Conservation (phyloP, 371 early-diverging fungal genomes). For the Ordospora pajunii region DNA sequence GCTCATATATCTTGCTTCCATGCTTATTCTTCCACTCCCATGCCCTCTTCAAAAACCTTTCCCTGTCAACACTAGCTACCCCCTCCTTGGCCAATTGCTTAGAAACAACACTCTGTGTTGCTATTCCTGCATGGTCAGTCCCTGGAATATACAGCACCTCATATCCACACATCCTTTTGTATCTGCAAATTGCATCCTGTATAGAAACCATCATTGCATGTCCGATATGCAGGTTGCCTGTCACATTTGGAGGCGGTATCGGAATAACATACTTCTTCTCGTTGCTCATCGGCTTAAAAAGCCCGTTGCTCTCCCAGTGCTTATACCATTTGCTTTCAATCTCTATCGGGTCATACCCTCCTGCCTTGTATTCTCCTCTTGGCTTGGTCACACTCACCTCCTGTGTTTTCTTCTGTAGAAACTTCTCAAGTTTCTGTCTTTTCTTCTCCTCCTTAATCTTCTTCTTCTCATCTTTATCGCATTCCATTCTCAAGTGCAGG, state of each 20-base stretch:
- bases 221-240: constrained; percentile 91
- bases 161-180: constrained; percentile 85
- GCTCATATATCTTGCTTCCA: constrained; percentile 69
- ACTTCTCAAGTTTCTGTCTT: constrained; percentile 79
- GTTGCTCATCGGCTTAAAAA: constrained; percentile 74
- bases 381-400: constrained; percentile 13
- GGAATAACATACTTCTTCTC: constrained; percentile 77
- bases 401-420: constrained; percentile 74
- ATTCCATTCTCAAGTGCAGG: not conserved
- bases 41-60: constrained; percentile 74
- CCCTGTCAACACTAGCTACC: constrained; percentile 76
- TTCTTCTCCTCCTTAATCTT: constrained; percentile 77
- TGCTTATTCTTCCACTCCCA: constrained; percentile 91
- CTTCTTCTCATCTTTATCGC: constrained; percentile 52
- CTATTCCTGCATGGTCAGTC: constrained; percentile 96
- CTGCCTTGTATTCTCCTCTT: constrained; percentile 38
- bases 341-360: constrained; percentile 72
- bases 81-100: constrained; percentile 75
- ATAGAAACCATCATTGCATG: constrained; percentile 90
- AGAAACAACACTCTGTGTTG: constrained; percentile 93
- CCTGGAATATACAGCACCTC: constrained; percentile 90
- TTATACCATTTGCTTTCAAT: constrained; percentile 91
- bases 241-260: constrained; percentile 97
- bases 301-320: constrained; percentile 82
- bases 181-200: constrained; percentile 87